These are phyloP conservation scores for Saitozyma podzolica DNA, from an alignment of 768 basidiomycete genomes.

Conservation along the genomic window DNA sequence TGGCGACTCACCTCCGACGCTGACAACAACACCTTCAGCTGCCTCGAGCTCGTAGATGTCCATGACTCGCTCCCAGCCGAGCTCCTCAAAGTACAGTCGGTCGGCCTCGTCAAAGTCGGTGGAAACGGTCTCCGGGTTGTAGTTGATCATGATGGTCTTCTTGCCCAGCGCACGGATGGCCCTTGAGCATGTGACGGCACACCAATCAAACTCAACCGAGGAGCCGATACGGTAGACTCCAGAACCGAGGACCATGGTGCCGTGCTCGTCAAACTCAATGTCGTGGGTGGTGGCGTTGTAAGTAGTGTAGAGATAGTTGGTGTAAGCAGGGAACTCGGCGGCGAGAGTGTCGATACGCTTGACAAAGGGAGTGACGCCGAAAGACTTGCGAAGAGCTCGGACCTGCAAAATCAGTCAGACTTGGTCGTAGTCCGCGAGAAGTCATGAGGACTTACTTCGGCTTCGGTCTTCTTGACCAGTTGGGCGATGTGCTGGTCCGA, in stretches of 20 bases:
- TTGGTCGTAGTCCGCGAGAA: too few species aligned
- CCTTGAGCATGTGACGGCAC: slow-evolving; percentile 96
- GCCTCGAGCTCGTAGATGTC: slow-evolving; percentile 97
- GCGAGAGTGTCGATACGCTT: slow-evolving; percentile 99
- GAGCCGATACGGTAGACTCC: slow-evolving; percentile 98
- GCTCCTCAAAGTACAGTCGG: slow-evolving; percentile 95
- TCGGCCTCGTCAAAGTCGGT: slow-evolving; percentile 99
- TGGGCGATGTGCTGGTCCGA: slow-evolving; percentile 89
- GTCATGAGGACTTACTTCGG: slow-evolving; percentile 42
- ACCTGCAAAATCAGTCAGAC: background rate
- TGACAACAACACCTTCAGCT: slow-evolving; percentile 90
- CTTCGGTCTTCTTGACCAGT: slow-evolving; percentile 71
- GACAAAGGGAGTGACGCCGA: slow-evolving; percentile 91
- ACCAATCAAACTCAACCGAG: slow-evolving; percentile 99
- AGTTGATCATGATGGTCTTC: slow-evolving; percentile 98
- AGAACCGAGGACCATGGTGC: slow-evolving; percentile 98
- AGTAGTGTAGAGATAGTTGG: slow-evolving; percentile 98
- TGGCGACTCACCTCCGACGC: slow-evolving; percentile 76
- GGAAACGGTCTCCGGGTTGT: slow-evolving; percentile 98
- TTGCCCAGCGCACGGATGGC: slow-evolving; percentile 88
- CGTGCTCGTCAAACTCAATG: slow-evolving; percentile 90
- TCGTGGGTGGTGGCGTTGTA: slow-evolving; percentile 97
- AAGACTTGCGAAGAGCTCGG: slow-evolving; percentile 79
- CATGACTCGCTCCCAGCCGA: slow-evolving; percentile 98
- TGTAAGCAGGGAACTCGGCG: slow-evolving; percentile 96